phyloP scores from a whole-genome alignment of 371 early-diverging fungal species.

The Phascolomyces articulosus region DNA sequence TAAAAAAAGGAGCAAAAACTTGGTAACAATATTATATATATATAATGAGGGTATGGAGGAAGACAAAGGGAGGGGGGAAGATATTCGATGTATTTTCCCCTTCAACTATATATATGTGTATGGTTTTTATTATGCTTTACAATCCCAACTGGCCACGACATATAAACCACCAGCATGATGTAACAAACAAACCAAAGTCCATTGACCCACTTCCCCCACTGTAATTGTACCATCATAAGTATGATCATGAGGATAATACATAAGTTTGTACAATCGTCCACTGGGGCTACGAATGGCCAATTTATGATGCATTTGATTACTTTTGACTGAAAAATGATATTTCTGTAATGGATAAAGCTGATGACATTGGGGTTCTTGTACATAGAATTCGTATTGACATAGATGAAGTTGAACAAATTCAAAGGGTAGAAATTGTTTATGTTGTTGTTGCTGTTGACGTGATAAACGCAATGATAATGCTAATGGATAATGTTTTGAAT shows the following conservation, averaged over 20 bases:
- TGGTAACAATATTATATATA: no score
- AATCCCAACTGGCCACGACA: constrained; percentile 45
- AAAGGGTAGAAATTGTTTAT: constrained; percentile 11
- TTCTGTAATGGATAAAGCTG: constrained; percentile 46
- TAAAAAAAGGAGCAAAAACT: constrained; percentile 3
- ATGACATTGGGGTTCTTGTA: constrained; percentile 52
- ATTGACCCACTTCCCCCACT: constrained; percentile 40
- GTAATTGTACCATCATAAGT: constrained; percentile 38
- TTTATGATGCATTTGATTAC: constrained; percentile 37
- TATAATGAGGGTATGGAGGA: no score
- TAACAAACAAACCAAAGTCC: constrained; percentile 44
- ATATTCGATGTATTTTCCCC: no score
- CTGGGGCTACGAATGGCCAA: constrained; percentile 46
- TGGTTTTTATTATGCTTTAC: constrained; percentile 18
- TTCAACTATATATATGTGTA: no score
- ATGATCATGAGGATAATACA: constrained; percentile 49
- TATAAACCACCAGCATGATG: constrained; percentile 45
- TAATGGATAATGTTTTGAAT: constrained; percentile 27
- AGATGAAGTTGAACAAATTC: constrained; percentile 48
- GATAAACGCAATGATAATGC: constrained; percentile 32
- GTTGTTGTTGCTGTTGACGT: constrained; percentile 8
- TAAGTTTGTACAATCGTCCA: constrained; percentile 40
- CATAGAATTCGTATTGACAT: constrained; percentile 39
- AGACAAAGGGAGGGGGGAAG: background rate
- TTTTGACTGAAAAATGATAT: constrained; percentile 39